Conservation (phyloP, 2,329 filamentous ascomycete genomes). For the Colletotrichum noveboracense region DNA sequence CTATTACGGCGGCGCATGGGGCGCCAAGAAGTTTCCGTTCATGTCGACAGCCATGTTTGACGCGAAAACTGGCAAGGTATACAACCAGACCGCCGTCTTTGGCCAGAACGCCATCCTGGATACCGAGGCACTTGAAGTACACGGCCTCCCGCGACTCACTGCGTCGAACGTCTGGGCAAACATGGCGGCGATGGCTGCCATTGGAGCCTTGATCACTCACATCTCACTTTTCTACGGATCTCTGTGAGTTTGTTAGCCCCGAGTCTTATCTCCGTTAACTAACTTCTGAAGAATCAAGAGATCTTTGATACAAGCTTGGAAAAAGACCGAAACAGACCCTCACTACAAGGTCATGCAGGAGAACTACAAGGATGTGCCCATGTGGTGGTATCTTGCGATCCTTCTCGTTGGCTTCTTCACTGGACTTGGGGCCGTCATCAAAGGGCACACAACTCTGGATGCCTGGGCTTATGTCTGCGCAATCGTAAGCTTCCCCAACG, state of each 20-base stretch:
- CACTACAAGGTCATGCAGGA: constrained; percentile 46
- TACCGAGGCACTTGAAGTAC: constrained; percentile 28
- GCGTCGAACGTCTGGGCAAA: constrained; percentile 45
- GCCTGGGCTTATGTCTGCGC: constrained; percentile 18
- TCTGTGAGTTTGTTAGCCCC: neutral
- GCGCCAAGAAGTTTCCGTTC: constrained; percentile 27
- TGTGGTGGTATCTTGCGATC: constrained; percentile 45
- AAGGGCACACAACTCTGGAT: constrained; percentile 15
- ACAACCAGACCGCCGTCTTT: constrained; percentile 48
- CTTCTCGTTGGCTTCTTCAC: constrained; percentile 37
- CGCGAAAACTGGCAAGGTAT: constrained; percentile 34
- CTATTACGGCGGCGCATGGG: constrained; percentile 45
- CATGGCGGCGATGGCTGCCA: constrained; percentile 49
- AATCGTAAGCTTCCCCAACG: neutral
- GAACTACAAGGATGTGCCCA: constrained; percentile 44
- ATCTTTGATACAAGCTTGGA: constrained; percentile 27
- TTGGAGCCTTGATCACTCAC: constrained; percentile 37
- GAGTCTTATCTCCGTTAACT: neutral
- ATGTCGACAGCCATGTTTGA: constrained; percentile 42
- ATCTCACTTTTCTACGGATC: constrained; percentile 37
- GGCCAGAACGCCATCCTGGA: constrained; percentile 25
- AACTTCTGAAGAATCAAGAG: neutral
- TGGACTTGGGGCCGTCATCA: constrained; percentile 43
- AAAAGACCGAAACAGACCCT: constrained; percentile 36
- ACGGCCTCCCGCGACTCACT: constrained; percentile 45